Percentiles rank a stretch among this genome's conserved stretches.
Evolutionary conservation across 345 rosid species (phyloP).

Genomic region (Pistacia vera): DNA sequence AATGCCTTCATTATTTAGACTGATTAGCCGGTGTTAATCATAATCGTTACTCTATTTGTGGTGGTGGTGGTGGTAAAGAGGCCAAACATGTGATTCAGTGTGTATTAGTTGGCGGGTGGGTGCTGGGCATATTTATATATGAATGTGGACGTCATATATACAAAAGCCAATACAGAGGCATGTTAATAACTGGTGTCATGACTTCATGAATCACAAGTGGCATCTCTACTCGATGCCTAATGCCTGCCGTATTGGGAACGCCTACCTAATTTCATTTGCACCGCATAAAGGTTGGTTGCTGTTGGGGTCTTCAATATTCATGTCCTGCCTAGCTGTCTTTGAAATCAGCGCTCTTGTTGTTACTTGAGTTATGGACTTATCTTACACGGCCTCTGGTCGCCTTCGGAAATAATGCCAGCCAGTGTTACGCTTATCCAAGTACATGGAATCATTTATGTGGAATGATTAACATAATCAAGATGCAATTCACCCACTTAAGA

Average conservation of each 20-base stretch:
- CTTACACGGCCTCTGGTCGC: neutral
- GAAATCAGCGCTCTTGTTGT: neutral
- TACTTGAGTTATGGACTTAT: neutral
- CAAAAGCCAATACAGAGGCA: neutral
- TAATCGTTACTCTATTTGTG: neutral
- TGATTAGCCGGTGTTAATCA: neutral
- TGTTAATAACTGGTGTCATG: neutral
- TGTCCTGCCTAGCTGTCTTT: neutral
- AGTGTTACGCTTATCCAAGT: too few species aligned
- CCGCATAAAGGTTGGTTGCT: neutral
- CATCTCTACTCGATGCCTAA: neutral
- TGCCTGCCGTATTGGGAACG: neutral
- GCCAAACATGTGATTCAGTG: neutral
- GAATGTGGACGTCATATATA: neutral
- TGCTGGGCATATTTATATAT: neutral
- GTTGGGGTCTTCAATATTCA: neutral
- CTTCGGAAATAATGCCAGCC: neutral
- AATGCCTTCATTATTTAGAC: neutral
- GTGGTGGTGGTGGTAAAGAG: neutral
- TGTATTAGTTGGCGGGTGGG: neutral
- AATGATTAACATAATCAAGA: too few species aligned
- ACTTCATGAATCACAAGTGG: neutral
- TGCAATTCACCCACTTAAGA: too few species aligned
- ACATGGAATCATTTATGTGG: too few species aligned
- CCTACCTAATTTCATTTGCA: neutral